phyloP scores from a whole-genome alignment of 768 basidiomycete species.

The Pleurotus eryngii region DNA sequence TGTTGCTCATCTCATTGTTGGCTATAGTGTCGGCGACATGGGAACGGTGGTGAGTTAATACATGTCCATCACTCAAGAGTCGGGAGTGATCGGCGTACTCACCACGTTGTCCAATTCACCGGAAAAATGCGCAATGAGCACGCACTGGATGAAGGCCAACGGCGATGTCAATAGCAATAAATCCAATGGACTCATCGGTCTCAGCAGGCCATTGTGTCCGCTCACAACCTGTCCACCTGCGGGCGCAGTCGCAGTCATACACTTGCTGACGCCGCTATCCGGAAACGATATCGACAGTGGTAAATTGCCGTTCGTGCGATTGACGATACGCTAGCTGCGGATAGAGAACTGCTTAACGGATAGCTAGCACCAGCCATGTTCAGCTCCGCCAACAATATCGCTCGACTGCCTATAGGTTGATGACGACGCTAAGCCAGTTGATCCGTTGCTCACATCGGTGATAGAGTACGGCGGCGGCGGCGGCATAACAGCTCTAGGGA shows the following conservation, averaged over 20 bases:
- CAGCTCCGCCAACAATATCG: neutral
- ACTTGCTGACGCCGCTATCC: conserved; percentile 7
- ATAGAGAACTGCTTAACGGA: neutral
- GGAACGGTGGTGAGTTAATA: conserved; percentile 4
- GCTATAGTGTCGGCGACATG: conserved; percentile 24
- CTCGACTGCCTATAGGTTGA: no score
- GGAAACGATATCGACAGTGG: conserved; percentile 7
- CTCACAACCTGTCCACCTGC: conserved; percentile 3
- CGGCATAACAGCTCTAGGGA: conserved; percentile 1
- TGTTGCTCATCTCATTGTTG: conserved; percentile 32
- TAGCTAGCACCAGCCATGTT: no score
- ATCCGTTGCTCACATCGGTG: conserved; percentile 11
- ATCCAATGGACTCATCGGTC: conserved; percentile 81
- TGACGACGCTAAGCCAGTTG: conserved; percentile 12
- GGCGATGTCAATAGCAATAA: conserved; percentile 71
- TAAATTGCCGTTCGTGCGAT: neutral
- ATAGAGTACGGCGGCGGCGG: conserved; percentile 1
- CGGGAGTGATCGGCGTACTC: neutral
- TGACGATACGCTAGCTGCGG: neutral
- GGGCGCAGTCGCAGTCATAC: conserved; percentile 1
- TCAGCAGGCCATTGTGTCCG: conserved; percentile 29
- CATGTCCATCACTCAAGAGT: no score
- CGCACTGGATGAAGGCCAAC: conserved; percentile 85
- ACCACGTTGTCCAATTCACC: conserved; percentile 74
- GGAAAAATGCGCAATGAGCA: conserved; percentile 68